These are phyloP conservation scores for Penicillium argentinense DNA, from an alignment of 495 filamentous ascomycete species.

Conservation along the genomic window DNA sequence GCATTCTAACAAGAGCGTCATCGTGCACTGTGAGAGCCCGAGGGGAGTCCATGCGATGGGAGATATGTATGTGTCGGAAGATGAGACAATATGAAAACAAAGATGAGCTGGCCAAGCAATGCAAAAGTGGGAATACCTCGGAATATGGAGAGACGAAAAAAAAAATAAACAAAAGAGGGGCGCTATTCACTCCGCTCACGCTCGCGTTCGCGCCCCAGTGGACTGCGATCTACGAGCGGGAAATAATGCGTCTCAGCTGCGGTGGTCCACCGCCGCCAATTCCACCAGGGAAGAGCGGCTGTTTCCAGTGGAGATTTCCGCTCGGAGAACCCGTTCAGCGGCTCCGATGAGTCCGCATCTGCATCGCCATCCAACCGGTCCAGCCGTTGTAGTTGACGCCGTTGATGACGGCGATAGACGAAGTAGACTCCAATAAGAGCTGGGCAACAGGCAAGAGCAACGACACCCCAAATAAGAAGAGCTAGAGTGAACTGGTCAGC, in stretches of 20 bases:
- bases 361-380: conserved; percentile 9
- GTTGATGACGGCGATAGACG: conserved; percentile 12
- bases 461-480: conserved; percentile 12
- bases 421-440: conserved; percentile 13
- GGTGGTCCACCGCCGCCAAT: conserved; percentile 33
- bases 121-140: conserved; percentile 2
- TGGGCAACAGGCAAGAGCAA: conserved; percentile 6
- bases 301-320: conserved; percentile 9
- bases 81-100: neutral
- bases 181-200: conserved; percentile 15
- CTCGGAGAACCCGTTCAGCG: conserved; percentile 22
- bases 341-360: conserved; percentile 23
- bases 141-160: conserved; percentile 7
- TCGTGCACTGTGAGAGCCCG: too few relatives aligned
- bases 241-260: conserved; percentile 27
- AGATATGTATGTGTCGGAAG: neutral
- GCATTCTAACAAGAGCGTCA: too few relatives aligned
- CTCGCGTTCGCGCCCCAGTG: conserved; percentile 3
- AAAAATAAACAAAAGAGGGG: conserved; percentile 1
- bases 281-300: conserved; percentile 35
- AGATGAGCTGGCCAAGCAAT: conserved; percentile 2
- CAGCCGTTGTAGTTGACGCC: conserved; percentile 7
- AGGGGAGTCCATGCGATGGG: neutral
- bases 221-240: conserved; percentile 29
- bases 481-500: conserved; percentile 7